Evolutionary conservation across 2,329 filamentous ascomycete genomes (phyloP), one percentile per base, ranked within the genome.

Genomic region (Chaetomiaceae sp.): DNA sequence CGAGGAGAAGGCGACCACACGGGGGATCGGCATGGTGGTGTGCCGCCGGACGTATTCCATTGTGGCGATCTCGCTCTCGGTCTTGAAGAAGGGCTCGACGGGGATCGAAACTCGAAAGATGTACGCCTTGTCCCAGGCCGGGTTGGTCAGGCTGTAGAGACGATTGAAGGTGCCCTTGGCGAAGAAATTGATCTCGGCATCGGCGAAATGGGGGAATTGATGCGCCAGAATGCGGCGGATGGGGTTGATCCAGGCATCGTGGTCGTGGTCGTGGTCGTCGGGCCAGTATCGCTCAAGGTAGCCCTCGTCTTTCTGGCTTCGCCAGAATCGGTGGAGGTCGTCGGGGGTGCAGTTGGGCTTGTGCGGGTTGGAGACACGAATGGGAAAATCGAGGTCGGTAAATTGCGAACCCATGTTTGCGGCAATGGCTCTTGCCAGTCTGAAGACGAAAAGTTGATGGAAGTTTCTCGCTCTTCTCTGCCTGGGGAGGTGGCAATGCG

Each of bases 31-130:
- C 30, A 55, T 49, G 2, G 48, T 39, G 5, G 53, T 55, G 44
- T 55, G 48, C n/a, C 38, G 35, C 2, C 49, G 49, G 37, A 55
- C 42, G 37, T 55, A 55, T 13, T 48, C 48, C 53, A 55, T 55
- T 2, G 53, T 55, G 14, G 53, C 53, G 4, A 55, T 48, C 53
- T 55, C 53, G 45, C 53, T 55, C 16, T 55, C 53, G 30, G 53
- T 55, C 33, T 55, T 55, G 48, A 46, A 55, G 41, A 55, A 51
- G 23, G 53, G 53, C 21, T 55, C 53, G 33, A 51, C 53, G 9
- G 53, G 53, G 10, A 55, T 55, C 4, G 53, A 51, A 4, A 55
- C 45, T 2, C 53, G 48, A 27, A 55, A 55, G 30, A 55, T 14
- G 48, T 49, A 55, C 1, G 40, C 16, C 10, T 43, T 43, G 10